Evolutionary conservation across 345 rosid genomes (phyloP), one percentile per base, ranked within the genome.

Genomic region (Cardamine chenopodiifolia): DNA sequence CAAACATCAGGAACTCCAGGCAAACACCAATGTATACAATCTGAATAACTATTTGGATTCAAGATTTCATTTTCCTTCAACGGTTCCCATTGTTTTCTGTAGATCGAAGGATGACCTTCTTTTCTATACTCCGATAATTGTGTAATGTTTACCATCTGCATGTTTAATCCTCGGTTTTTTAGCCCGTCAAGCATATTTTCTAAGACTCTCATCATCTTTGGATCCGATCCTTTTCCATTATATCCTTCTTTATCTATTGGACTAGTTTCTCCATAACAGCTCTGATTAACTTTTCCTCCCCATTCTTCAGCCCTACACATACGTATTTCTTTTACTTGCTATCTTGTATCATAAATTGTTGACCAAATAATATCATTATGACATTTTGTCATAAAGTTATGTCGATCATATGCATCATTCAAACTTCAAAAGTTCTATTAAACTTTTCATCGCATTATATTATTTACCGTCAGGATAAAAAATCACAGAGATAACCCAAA

Each of bases 1-100:
- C 98, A 94, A 8, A 87, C 91, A 79, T 94, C 98, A 23, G 96
- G 93, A 7, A 88, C 90, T 28, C 98, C 98, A 26, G 98, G 98
- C 23, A 93, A 90, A 68, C 91, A 90, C 98, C 98, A 91, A 57
- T 93, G 98, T 69, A 83, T 86, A 65, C 98, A 93, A 75, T 93
- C 97, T 11, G 98, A 85, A 48, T 86, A 88, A 44, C 85, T 85
- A 22, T 62, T 80, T 15, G 97, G 96, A 66, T 89, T 80, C 7
- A 81, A 40, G 39, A 65, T 19, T 64, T 89, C 85, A 10, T 83
- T 77, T 66, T 87, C 80, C 1, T 82, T 86, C 47, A 85, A 35
- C 2, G 87, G 74, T 18, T 86, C 90, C 94, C 97, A 93, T 60
- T 87, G 96, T 70, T 81, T 88, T 68, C 90, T 79, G 61, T 91